phyloP scores from a whole-genome alignment of 345 rosid genomes.

The Heritiera fomes region DNA sequence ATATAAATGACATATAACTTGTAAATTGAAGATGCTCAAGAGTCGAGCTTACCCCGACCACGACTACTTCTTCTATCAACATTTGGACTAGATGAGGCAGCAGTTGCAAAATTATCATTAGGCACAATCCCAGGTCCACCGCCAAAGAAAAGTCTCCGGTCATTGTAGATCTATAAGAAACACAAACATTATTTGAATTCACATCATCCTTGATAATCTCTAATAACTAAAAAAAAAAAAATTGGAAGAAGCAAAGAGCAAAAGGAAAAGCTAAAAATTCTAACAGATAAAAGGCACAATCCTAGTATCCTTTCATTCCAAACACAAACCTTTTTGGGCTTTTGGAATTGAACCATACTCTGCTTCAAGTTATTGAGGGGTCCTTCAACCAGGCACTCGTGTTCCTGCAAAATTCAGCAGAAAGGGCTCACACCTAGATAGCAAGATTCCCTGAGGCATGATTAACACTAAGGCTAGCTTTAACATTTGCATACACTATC shows the following conservation, averaged over 20 bases:
- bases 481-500: not conserved
- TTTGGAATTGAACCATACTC: conserved; percentile 99
- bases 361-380: conserved; percentile 98
- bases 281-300: conserved; percentile 11
- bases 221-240: not conserved
- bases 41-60: conserved; percentile 58
- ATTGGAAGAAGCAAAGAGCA: not conserved
- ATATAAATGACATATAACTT: not conserved
- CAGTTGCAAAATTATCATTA: conserved; percentile 68
- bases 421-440: conserved; percentile 9
- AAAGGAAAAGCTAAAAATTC: conserved; percentile 5
- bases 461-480: conserved; percentile 23
- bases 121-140: conserved; percentile 83
- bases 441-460: not conserved
- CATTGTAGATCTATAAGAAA: conserved; percentile 76
- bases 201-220: not conserved
- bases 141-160: conserved; percentile 78
- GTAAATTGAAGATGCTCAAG: conserved; percentile 22
- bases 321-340: conserved; percentile 84
- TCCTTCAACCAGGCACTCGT: conserved; percentile 99
- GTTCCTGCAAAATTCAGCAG: conserved; percentile 56
- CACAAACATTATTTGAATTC: conserved; percentile 17
- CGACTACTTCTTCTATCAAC: conserved; percentile 87
- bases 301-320: conserved; percentile 38
- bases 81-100: conserved; percentile 52